Evolutionary conservation across 495 filamentous ascomycete species (phyloP).

Genomic region (Gamarada debralockiae): DNA sequence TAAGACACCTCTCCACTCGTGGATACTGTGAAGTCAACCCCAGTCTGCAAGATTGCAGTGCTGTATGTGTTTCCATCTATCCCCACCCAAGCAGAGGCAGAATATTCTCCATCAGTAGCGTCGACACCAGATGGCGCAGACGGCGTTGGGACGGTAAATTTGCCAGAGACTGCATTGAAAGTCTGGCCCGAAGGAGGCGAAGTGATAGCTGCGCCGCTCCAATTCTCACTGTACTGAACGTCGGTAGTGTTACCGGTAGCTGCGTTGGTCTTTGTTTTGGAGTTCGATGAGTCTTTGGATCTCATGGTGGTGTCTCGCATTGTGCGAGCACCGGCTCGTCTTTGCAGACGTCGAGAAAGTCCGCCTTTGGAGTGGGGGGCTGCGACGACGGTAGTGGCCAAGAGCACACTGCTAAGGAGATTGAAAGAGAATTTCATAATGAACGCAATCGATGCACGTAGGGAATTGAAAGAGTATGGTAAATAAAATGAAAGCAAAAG

Average conservation of each 20-base stretch:
- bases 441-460: too few species aligned
- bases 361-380: not conserved
- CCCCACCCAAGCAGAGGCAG: constrained; percentile 59
- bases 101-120: too few species aligned
- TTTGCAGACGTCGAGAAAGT: not conserved
- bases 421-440: too few species aligned
- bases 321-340: not conserved
- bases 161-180: constrained; percentile 50
- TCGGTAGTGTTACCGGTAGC: not conserved
- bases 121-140: constrained; percentile 30
- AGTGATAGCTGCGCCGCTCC: constrained; percentile 48
- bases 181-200: constrained; percentile 27
- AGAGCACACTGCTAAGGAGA: not conserved
- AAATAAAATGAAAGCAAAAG: too few species aligned
- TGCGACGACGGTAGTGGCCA: not conserved
- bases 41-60: constrained; percentile 56
- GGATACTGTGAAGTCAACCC: constrained; percentile 61
- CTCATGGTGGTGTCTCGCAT: not conserved
- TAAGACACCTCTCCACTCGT: constrained; percentile 38
- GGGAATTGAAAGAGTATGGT: too few species aligned
- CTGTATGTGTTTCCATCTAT: constrained; percentile 58
- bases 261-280: too few species aligned
- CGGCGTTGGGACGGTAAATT: constrained; percentile 50
- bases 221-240: constrained; percentile 50
- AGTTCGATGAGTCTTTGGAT: not conserved